Evolutionary conservation across 2,329 filamentous ascomycete genomes (phyloP).

Genomic region (Nemania sp.): DNA sequence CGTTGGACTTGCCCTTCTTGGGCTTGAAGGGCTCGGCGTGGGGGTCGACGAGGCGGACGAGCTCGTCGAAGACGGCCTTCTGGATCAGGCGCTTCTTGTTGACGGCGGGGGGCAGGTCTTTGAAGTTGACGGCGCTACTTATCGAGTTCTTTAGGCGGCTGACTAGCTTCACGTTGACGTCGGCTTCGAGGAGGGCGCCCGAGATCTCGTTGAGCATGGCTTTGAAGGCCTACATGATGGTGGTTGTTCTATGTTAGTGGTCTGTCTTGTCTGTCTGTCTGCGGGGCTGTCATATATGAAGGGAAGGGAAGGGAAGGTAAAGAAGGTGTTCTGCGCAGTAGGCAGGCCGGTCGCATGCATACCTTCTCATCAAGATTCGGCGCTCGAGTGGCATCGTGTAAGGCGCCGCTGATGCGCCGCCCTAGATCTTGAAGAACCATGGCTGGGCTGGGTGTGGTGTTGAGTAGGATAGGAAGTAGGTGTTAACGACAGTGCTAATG

Average conservation of each 20-base stretch:
- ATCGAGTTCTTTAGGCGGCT: constrained; percentile 93
- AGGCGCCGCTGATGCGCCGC: constrained; percentile 96
- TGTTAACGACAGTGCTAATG: neutral
- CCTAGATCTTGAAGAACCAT: constrained; percentile 99
- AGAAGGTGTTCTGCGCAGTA: too few species aligned
- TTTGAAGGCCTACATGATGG: constrained; percentile 80
- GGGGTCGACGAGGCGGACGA: constrained; percentile 94
- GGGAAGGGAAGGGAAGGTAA: neutral
- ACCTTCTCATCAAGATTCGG: constrained; percentile 97
- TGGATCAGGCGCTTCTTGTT: constrained; percentile 99
- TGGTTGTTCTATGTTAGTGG: constrained; percentile 51
- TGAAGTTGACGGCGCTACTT: constrained; percentile 90
- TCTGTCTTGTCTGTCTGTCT: too few species aligned
- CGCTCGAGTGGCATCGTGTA: constrained; percentile 91
- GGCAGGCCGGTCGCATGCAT: too few species aligned
- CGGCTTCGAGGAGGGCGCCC: constrained; percentile 92
- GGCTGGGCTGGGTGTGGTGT: constrained; percentile 46
- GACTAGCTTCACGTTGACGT: constrained; percentile 96
- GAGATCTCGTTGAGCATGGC: constrained; percentile 99
- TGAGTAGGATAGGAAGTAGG: neutral
- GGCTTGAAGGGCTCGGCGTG: constrained; percentile 96
- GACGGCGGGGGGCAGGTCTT: constrained; percentile 87
- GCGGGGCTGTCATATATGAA: constrained; percentile 22
- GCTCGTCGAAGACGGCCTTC: constrained; percentile 96
- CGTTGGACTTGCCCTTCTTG: constrained; percentile 94